These are phyloP conservation scores for Pseudogymnoascus sp. DNA, from an alignment of 2,329 filamentous ascomycete genomes.

Conservation along the genomic window DNA sequence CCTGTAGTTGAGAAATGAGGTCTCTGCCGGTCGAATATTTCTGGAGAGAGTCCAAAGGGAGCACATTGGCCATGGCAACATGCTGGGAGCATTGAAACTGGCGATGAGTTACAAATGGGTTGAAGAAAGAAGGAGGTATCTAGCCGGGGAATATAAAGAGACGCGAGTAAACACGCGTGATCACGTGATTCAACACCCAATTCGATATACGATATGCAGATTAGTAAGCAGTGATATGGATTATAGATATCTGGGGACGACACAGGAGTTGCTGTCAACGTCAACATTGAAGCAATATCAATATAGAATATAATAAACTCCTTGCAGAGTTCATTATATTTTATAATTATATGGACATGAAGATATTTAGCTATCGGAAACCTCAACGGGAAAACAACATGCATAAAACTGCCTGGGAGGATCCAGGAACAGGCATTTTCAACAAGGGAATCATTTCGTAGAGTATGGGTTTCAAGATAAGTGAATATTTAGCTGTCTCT, in stretches of 20 bases:
- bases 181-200: neutral
- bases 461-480: neutral
- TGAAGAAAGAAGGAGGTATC: neutral
- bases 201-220: neutral
- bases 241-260: neutral
- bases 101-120: constrained; percentile 1
- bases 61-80: neutral
- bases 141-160: neutral
- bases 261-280: neutral
- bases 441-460: neutral
- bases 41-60: neutral
- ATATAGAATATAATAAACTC: neutral
- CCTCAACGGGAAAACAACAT: neutral
- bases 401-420: neutral
- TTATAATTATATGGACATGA: neutral
- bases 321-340: neutral
- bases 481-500: neutral
- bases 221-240: neutral
- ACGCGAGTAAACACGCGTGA: neutral
- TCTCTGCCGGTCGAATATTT: constrained; percentile 14
- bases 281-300: neutral
- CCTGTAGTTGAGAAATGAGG: constrained; percentile 20
- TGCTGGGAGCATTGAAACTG: neutral
- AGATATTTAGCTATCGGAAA: neutral
- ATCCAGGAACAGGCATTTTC: neutral